Conservation (phyloP, 2,329 filamentous ascomycete genomes). For the Colletotrichum orchidophilum region DNA sequence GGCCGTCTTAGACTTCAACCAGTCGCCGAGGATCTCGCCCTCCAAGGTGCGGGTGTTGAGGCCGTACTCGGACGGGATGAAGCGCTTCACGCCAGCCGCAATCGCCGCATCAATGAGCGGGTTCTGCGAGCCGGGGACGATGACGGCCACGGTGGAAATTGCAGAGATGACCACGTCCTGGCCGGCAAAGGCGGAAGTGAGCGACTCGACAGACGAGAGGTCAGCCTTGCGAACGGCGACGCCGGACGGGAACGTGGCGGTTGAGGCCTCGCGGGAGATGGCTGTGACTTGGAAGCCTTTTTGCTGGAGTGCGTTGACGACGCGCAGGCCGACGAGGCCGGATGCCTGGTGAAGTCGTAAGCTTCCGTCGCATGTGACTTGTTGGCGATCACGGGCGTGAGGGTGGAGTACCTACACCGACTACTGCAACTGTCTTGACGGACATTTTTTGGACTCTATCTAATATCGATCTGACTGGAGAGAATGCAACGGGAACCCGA, state of each 20-base stretch:
- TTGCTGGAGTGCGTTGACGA: conserved; percentile 11
- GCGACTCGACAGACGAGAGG: conserved; percentile 7
- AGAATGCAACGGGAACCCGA: not conserved
- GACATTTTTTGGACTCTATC: conserved; percentile 1
- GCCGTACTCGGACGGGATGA: conserved; percentile 62
- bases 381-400: not conserved
- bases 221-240: conserved; percentile 22
- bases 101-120: conserved; percentile 62
- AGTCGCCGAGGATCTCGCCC: conserved; percentile 36
- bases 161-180: conserved; percentile 49
- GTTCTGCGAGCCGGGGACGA: conserved; percentile 52
- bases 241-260: conserved; percentile 11
- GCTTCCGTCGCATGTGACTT: not conserved
- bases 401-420: not conserved
- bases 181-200: conserved; percentile 30
- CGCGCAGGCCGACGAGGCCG: conserved; percentile 23
- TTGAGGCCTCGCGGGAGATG: conserved; percentile 17
- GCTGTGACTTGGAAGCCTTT: conserved; percentile 22
- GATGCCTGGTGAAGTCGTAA: conserved; percentile 1
- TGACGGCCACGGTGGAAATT: conserved; percentile 46
- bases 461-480: not conserved
- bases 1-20: conserved; percentile 28
- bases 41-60: conserved; percentile 41
- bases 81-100: conserved; percentile 61
- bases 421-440: conserved; percentile 25